Evolutionary conservation across 495 filamentous ascomycete species (phyloP).

Genomic region (Penicillium goetzii): DNA sequence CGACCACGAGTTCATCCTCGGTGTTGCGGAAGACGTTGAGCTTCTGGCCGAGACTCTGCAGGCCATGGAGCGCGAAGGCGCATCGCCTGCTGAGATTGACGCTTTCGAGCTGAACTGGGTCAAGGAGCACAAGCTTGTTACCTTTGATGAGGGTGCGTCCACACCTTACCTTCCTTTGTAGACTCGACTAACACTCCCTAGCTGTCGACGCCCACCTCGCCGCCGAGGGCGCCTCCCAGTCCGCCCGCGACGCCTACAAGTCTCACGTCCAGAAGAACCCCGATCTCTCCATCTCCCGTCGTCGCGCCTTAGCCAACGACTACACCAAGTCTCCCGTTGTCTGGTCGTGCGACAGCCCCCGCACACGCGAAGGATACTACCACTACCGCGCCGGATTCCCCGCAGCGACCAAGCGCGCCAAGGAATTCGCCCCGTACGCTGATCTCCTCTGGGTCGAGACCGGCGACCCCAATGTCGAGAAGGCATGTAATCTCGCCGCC

Average conservation of each 20-base stretch:
- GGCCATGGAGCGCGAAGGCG: slow-evolving; percentile 80
- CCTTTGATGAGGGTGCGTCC: slow-evolving; percentile 79
- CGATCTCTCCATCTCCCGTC: slow-evolving; percentile 74
- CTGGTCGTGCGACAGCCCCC: slow-evolving; percentile 90
- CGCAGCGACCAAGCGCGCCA: slow-evolving; percentile 89
- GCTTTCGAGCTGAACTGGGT: slow-evolving; percentile 87
- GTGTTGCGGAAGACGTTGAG: slow-evolving; percentile 71
- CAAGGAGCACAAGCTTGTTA: slow-evolving; percentile 80
- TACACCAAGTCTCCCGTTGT: slow-evolving; percentile 68
- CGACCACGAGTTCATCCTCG: slow-evolving; percentile 95
- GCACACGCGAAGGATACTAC: slow-evolving; percentile 94
- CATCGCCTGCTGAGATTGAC: slow-evolving; percentile 78
- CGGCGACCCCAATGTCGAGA: slow-evolving; percentile 78
- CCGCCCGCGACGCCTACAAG: slow-evolving; percentile 68
- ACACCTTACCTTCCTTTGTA: not conserved
- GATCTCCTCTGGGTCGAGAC: slow-evolving; percentile 98
- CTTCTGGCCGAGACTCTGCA: slow-evolving; percentile 90
- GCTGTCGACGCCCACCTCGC: slow-evolving; percentile 76
- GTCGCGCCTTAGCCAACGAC: slow-evolving; percentile 69
- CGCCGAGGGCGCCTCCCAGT: slow-evolving; percentile 59
- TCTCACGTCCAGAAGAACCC: slow-evolving; percentile 59
- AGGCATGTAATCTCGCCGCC: slow-evolving; percentile 72
- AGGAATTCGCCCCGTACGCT: slow-evolving; percentile 87
- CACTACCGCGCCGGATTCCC: slow-evolving; percentile 88
- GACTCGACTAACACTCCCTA: slow-evolving; percentile 32